Conservation (phyloP, 129 eudicot genomes). For the Solidago caesia region DNA sequence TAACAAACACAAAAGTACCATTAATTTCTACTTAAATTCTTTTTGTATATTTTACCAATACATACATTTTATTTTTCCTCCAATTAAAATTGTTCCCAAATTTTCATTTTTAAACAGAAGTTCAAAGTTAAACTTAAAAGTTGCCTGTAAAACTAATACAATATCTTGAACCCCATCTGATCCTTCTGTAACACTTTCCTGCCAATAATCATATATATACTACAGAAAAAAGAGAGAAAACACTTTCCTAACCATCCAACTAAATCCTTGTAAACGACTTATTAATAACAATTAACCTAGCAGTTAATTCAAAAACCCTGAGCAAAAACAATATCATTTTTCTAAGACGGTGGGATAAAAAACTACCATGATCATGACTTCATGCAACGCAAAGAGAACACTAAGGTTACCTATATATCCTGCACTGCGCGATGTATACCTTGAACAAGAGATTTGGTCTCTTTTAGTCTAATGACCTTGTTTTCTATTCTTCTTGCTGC, state of each 20-base stretch:
- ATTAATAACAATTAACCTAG: conserved; percentile 6
- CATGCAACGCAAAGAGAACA: neutral
- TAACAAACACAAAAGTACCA: no score
- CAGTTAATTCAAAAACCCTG: conserved; percentile 3
- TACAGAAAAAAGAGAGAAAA: neutral
- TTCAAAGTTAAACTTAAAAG: no score
- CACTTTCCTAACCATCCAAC: neutral
- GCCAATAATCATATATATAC: neutral
- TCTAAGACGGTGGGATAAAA: conserved; percentile 13
- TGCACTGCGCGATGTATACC: neutral
- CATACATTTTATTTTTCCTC: no score
- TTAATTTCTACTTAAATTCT: no score
- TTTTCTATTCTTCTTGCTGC: conserved; percentile 13
- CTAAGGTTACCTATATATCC: neutral
- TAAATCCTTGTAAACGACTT: neutral
- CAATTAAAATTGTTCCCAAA: no score
- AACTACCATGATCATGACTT: conserved; percentile 18
- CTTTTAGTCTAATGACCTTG: neutral
- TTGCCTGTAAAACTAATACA: no score
- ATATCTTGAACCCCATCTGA: no score
- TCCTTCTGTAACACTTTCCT: no score
- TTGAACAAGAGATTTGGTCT: conserved; percentile 8
- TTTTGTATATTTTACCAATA: no score
- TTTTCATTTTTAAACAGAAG: no score
- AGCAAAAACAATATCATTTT: conserved; percentile 2